phyloP scores from a whole-genome alignment of 2,329 filamentous ascomycete genomes.

The Arthrobotrys entomopaga region DNA sequence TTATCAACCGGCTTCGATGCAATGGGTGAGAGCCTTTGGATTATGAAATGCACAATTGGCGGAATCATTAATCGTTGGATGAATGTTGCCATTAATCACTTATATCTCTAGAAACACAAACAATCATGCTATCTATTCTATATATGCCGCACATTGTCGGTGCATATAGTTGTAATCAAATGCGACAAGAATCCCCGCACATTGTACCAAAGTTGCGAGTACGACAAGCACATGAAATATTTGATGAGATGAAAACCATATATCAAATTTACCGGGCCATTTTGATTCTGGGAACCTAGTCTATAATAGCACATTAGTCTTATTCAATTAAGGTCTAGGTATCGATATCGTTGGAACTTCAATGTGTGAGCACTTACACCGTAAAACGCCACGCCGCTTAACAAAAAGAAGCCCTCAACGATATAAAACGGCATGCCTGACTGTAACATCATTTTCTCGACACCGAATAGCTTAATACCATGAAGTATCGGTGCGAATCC shows the following conservation, averaged over 20 bases:
- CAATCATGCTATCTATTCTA: too few species aligned
- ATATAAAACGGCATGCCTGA: constrained; percentile 63
- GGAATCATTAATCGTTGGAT: too few species aligned
- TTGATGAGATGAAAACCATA: constrained; percentile 65
- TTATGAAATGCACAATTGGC: too few species aligned
- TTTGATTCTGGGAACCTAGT: constrained; percentile 64
- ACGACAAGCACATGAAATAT: constrained; percentile 66
- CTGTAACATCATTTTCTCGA: constrained; percentile 62
- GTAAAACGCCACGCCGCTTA: constrained; percentile 62
- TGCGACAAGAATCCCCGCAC: constrained; percentile 61
- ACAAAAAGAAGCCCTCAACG: constrained; percentile 62
- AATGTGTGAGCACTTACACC: constrained; percentile 61
- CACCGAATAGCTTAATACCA: constrained; percentile 59
- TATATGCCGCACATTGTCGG: constrained; percentile 25
- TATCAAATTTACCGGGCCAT: constrained; percentile 64
- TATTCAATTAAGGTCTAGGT: constrained; percentile 23
- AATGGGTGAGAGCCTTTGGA: too few species aligned
- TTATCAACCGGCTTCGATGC: too few species aligned
- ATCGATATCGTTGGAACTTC: neutral
- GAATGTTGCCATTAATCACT: too few species aligned
- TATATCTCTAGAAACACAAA: too few species aligned
- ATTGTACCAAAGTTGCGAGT: constrained; percentile 62
- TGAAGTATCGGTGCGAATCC: constrained; percentile 63
- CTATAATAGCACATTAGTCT: constrained; percentile 57
- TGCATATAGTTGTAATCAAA: constrained; percentile 60